phyloP scores from a whole-genome alignment of 2,329 filamentous ascomycete species.

The Gliomastix tumulicola region DNA sequence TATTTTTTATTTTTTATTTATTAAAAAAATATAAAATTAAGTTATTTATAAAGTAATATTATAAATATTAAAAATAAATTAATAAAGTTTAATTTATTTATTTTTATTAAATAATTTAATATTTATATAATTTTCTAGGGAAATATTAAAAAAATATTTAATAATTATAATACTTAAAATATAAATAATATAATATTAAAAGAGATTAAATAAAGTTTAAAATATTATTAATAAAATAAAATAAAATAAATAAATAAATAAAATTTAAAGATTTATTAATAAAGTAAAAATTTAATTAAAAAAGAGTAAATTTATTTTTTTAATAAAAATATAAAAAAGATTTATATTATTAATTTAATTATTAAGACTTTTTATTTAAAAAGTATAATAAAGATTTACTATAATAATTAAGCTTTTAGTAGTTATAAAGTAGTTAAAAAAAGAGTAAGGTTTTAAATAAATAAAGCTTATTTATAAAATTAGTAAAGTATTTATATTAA shows the following conservation, averaged over 20 bases:
- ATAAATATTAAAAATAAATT: background rate
- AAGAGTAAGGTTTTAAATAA: background rate
- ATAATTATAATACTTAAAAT: background rate
- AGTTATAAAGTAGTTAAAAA: background rate
- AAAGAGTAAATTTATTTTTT: background rate
- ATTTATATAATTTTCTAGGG: background rate
- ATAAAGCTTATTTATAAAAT: background rate
- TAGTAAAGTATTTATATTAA: background rate
- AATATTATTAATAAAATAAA: background rate
- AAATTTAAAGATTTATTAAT: background rate
- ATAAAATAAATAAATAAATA: background rate
- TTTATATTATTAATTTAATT: background rate
- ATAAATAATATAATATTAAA: background rate
- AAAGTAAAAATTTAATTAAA: background rate
- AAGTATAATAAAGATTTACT: background rate
- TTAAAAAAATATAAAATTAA: background rate
- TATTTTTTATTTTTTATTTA: background rate
- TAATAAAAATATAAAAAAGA: background rate
- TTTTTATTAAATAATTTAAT: background rate
- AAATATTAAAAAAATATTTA: background rate
- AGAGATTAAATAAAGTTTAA: background rate
- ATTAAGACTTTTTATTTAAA: background rate
- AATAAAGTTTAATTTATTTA: background rate
- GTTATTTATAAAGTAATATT: background rate
- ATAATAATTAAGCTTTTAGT: background rate